Evolutionary conservation across 2,329 filamentous ascomycete species (phyloP), one percentile per base, ranked within the genome.

Genomic region (Dactylonectria estremocensis): DNA sequence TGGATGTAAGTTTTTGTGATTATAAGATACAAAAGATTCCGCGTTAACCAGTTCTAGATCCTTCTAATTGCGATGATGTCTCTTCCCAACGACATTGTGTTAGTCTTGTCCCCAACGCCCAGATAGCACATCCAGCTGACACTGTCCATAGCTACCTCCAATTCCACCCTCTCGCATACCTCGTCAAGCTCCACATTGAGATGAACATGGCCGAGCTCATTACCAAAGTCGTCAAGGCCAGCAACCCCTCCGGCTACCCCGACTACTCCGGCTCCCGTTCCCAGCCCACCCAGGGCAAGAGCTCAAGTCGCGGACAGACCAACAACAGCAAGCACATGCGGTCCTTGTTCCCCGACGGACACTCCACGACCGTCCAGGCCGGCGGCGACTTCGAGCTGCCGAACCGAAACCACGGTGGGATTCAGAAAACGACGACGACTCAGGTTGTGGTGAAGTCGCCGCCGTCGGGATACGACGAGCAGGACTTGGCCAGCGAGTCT

Each of bases 151-250:
- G 79, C 35, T 79, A 77, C 69, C 80, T 86, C 28, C 84, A 86
- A 67, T 86, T 87, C 74, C 84, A 87, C 43, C 85, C 85, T 1
- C 78, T 87, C 5, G 85, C 84, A 3, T 87, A 87, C 72, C 80
- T 86, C 18, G 83, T 87, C 64, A 87, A 87, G 62, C 81, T 87
- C 16, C 84, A 87, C 67, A 87, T 87, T 70, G 85, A 87, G 70
- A 83, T 87, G 81, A 83, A 82, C 48, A 87, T 87, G 84, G 84
- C 86, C 58, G 83, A 84, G 46, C 82, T 87, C 48, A 87, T 87
- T 72, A 82, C 75, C 37, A 82, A 81, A 40, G 77, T 84, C 0
- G 72, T 77, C 18, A 75, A 71, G 22, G 73, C 73, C 28, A 74
- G 69, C 46, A 76, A 77, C 46, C 64, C 61, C 7, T 40, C 59